Conservation (phyloP, 2,329 filamentous ascomycete genomes). For the Colletotrichum destructivum region DNA sequence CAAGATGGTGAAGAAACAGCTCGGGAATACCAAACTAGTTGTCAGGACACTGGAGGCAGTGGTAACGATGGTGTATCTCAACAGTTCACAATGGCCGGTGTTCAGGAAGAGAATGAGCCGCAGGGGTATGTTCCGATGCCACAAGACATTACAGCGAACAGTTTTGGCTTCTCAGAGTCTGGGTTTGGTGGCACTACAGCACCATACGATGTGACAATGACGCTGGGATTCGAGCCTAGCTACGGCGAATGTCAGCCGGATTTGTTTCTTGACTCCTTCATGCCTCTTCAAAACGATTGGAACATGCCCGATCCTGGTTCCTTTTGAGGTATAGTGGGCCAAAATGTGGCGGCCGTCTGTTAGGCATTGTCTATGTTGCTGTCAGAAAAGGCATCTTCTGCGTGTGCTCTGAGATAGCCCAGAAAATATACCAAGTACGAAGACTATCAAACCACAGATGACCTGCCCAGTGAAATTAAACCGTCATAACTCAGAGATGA, state of each 20-base stretch:
- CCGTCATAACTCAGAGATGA: no score
- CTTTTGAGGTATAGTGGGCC: background rate
- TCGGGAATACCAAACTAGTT: background rate
- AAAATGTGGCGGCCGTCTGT: background rate
- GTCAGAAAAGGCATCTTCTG: background rate
- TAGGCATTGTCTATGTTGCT: background rate
- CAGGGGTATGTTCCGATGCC: slow-evolving; percentile 11
- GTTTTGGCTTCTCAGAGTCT: slow-evolving; percentile 9
- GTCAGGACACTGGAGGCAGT: background rate
- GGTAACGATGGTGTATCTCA: background rate
- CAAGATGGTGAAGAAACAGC: slow-evolving; percentile 27
- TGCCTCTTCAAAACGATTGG: slow-evolving; percentile 31
- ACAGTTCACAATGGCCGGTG: background rate
- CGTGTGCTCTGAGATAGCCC: background rate
- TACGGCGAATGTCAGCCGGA: slow-evolving; percentile 34
- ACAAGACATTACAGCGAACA: background rate
- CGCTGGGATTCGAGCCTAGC: slow-evolving; percentile 32
- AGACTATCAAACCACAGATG: background rate
- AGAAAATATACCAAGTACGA: background rate
- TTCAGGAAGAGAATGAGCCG: background rate
- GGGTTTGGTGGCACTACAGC: slow-evolving; percentile 1
- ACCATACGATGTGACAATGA: slow-evolving; percentile 25
- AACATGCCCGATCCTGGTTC: slow-evolving; percentile 23
- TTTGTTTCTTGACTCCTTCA: slow-evolving; percentile 30
- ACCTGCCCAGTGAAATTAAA: background rate